Base-by-base conservation (phyloP, 2,329 filamentous ascomycete species). In the Claviceps paspali region DNA sequence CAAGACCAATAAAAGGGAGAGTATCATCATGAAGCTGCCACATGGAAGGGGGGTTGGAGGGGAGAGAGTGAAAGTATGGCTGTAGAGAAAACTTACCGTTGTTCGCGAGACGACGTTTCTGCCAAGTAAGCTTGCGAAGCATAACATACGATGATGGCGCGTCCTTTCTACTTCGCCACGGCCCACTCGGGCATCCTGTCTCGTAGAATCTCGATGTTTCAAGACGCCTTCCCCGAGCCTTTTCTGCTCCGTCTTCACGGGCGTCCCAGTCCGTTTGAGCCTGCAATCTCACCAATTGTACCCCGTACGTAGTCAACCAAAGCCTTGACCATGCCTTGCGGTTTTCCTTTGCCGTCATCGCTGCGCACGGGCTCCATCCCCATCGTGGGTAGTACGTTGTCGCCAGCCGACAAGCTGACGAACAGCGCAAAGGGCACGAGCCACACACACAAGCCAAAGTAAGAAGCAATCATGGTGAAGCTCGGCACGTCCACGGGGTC, bases 371-470 rank as follows among this genome's bases (percentile, higher is more conserved):
- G 68, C 36, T 69, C 65, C 45, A 75, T 84, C 10, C 85, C 84
- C 72, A 95, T 95, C 6, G 79, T 92, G 0, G 91, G 91, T 36
- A 98, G 63, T 3, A 96, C 84, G 53, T 96, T 96, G 53, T 98
- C 91, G 38, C 86, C 85, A 0, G 91, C 91, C 14, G 84, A 93
- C 29, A 98, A 61, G 50, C 83, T 93, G 35, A 98, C 88, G 53
- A 98, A 98, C 11, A 98, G 68, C 12, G 87, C 78, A 54, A 98
- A 98, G 0, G 91, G 91, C 1, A 96, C 83, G 1, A 98, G 69
- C 91, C 91, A 98, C 0, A 98, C 87, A 50, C 87, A 94, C 2
- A 98, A 66, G 0, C 91, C 91, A 53, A 98, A 98, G 60, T 91
- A 98, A 0, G 84, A 88, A 0, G 91, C 86, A 31, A 96, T 91